Evolutionary conservation across 2,329 filamentous ascomycete species (phyloP), one percentile per base, ranked within the genome.

Genomic region (Penicillium brevicompactum): DNA sequence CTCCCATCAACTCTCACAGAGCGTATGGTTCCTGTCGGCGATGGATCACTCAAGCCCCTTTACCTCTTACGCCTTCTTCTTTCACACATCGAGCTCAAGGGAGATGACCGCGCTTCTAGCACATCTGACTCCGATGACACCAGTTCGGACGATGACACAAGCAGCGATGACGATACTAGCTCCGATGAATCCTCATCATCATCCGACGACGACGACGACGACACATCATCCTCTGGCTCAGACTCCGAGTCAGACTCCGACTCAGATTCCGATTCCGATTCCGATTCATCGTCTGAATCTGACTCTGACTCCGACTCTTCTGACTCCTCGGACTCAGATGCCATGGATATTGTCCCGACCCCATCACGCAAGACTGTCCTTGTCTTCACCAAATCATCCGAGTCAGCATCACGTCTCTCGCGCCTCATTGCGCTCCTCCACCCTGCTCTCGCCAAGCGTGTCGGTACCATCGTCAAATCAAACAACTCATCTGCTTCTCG

Each of bases 341-440:
- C 57, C 6, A 53, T 58, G 31, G 46, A 55, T 4, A 37, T 53
- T 43, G 46, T 50, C 11, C 69, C 75, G 59, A 62, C 71, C 77
- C 46, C 63, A 5, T 30, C 56, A 34, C 58, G 62, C 18, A 70
- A 70, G 14, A 78, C 75, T 5, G 85, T 88, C 10, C 81, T 97
- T 34, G 86, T 97, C 61, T 97, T 97, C 71, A 92, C 92, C 45
- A 91, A 91, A 65, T 95, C 90, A 54, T 96, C 93, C 70, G 92
- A 96, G 71, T 86, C 88, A 16, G 91, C 93, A 1, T 82, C 90
- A n/a, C 89, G 94, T 55, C 83, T 97, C n/a, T 87, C 89, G 1
- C 88, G 91, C 18, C 85, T 97, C 0, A 80, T 97, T 10, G 77
- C 80, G 1, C 78, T 92, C 1, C 79, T 96, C 21, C 80, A 84